phyloP scores from a whole-genome alignment of 2,329 filamentous ascomycete species.

The Sclerotinia sclerotiorum region DNA sequence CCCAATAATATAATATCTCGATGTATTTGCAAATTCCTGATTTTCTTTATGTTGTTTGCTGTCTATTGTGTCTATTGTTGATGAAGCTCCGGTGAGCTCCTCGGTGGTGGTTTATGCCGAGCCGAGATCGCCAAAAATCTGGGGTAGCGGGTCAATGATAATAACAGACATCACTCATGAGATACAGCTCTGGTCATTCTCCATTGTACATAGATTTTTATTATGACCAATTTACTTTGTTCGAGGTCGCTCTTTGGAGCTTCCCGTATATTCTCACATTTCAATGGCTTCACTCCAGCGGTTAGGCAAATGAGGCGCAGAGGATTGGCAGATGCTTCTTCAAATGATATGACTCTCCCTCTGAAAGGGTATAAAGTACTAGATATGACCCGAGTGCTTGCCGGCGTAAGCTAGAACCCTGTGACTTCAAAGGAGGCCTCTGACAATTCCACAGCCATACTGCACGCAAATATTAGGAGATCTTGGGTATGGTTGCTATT shows the following conservation, averaged over 20 bases:
- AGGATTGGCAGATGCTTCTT: slow-evolving; percentile 30
- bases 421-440: slow-evolving; percentile 3
- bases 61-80: no score
- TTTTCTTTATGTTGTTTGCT: background rate
- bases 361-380: slow-evolving; percentile 85
- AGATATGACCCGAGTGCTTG: slow-evolving; percentile 95
- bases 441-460: slow-evolving; percentile 66
- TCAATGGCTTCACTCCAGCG: slow-evolving; percentile 28
- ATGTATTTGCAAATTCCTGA: background rate
- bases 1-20: slow-evolving; percentile 14
- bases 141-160: slow-evolving; percentile 25
- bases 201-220: slow-evolving; percentile 16
- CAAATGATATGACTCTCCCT: slow-evolving; percentile 56
- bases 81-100: background rate
- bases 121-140: slow-evolving; percentile 24
- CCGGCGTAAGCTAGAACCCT: slow-evolving; percentile 65
- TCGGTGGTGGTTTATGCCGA: slow-evolving; percentile 9
- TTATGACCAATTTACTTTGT: slow-evolving; percentile 26
- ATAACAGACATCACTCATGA: background rate
- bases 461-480: slow-evolving; percentile 97
- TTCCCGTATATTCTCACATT: slow-evolving; percentile 25
- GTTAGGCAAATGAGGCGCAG: slow-evolving; percentile 27
- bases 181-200: slow-evolving; percentile 7
- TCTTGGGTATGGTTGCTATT: slow-evolving; percentile 65
- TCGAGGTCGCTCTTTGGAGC: slow-evolving; percentile 28